A percentile compares a stretch with the other conserved stretches of the same genome.
phyloP scores from a whole-genome alignment of 2,329 filamentous ascomycete species.

The Apiospora phragmitis region DNA sequence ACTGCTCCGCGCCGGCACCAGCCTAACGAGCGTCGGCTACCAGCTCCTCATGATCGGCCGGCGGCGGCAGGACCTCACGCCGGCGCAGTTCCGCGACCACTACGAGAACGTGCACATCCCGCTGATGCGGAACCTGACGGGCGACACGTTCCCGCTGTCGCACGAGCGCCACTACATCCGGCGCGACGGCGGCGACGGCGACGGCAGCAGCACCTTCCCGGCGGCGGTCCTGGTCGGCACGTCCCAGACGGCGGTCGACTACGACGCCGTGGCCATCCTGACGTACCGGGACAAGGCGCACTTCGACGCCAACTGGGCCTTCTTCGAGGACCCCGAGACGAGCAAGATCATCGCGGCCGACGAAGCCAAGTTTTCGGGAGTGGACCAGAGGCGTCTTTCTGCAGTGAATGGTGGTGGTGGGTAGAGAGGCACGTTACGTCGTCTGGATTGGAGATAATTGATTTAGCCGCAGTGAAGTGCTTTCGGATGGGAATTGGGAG shows the following conservation, averaged over 20 bases:
- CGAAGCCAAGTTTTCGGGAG: slow-evolving; percentile 16
- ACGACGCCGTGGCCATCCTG: slow-evolving; percentile 24
- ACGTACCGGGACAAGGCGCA: slow-evolving; percentile 19
- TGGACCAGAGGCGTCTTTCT: slow-evolving; percentile 1
- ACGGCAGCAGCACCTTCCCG: slow-evolving; percentile 14
- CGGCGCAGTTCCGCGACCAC: slow-evolving; percentile 24
- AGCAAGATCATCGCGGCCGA: slow-evolving; percentile 11
- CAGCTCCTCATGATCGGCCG: slow-evolving; percentile 3
- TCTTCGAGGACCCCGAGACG: slow-evolving; percentile 13
- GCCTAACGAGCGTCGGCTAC: neutral
- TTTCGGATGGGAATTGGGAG: neutral
- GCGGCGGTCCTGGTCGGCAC: slow-evolving; percentile 19
- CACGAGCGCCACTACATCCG: slow-evolving; percentile 24
- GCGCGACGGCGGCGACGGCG: neutral
- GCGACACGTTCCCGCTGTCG: slow-evolving; percentile 22
- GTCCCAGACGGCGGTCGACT: slow-evolving; percentile 19
- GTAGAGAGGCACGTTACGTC: neutral
- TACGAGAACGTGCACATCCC: slow-evolving; percentile 27
- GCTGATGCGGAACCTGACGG: slow-evolving; percentile 22
- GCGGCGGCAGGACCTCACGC: slow-evolving; percentile 19
- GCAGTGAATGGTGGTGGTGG: neutral
- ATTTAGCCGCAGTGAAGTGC: neutral
- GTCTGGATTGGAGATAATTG: neutral
- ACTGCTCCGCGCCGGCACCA: neutral
- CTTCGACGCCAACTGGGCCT: slow-evolving; percentile 17